These are phyloP conservation scores for Trichoderma sp. DNA, from an alignment of 2,329 filamentous ascomycete genomes.

Conservation along the genomic window DNA sequence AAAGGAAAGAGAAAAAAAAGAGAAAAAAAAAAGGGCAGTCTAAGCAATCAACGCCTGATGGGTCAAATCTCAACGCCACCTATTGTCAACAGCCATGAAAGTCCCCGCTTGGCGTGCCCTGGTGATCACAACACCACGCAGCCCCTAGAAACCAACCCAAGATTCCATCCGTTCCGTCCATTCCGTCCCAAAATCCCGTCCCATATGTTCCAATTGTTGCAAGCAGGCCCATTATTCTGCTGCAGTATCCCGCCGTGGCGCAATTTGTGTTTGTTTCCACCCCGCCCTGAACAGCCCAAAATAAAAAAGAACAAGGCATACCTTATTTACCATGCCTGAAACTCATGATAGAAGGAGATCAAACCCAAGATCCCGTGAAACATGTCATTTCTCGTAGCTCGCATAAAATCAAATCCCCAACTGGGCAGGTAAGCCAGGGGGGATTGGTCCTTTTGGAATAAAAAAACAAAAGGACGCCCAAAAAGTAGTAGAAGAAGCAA, in stretches of 20 bases:
- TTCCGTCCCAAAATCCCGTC: slow-evolving; percentile 9
- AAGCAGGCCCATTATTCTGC: slow-evolving; percentile 11
- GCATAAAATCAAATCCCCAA: slow-evolving; percentile 11
- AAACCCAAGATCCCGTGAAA: slow-evolving; percentile 6
- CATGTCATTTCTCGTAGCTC: slow-evolving; percentile 20
- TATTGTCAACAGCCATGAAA: slow-evolving; percentile 13
- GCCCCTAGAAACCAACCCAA: slow-evolving; percentile 8
- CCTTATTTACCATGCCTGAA: slow-evolving; percentile 5
- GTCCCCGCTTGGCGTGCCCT: slow-evolving; percentile 1
- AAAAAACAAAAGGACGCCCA: background rate
- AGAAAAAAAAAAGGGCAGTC: background rate
- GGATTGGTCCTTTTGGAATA: background rate
- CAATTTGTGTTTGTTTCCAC: slow-evolving; percentile 17
- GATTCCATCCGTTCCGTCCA: slow-evolving; percentile 6
- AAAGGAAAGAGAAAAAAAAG: background rate
- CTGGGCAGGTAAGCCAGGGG: background rate
- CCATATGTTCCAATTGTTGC: slow-evolving; percentile 9
- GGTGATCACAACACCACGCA: background rate
- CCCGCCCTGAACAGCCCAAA: slow-evolving; percentile 8
- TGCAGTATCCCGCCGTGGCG: background rate
- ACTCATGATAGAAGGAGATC: background rate
- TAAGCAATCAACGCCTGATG: slow-evolving; percentile 18
- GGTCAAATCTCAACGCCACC: slow-evolving; percentile 12
- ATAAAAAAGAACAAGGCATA: slow-evolving; percentile 10
- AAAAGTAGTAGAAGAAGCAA: background rate